Conservation (phyloP, 129 eudicot species). For the Arctium minus region DNA sequence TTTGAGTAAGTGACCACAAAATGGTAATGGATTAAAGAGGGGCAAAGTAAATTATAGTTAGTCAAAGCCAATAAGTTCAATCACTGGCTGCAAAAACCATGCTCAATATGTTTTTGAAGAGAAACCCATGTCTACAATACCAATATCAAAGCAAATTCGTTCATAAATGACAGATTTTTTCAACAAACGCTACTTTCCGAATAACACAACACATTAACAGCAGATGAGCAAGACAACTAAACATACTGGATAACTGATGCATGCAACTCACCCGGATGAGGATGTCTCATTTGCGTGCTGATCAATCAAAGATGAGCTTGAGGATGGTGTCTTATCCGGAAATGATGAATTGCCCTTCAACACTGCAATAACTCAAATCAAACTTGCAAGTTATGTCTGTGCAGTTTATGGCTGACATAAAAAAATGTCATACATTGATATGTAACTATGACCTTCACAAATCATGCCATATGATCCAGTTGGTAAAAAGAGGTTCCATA, state of each 20-base stretch:
- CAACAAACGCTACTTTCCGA: background rate
- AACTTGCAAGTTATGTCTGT: background rate
- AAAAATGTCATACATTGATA: background rate
- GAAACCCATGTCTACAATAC: background rate
- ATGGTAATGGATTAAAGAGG: background rate
- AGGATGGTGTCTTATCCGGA: slow-evolving; percentile 66
- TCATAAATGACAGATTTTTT: background rate
- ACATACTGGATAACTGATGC: background rate
- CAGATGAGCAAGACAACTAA: background rate
- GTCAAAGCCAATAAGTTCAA: background rate
- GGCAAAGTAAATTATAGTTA: background rate
- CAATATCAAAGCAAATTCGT: background rate
- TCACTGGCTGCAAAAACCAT: background rate
- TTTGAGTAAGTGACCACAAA: background rate
- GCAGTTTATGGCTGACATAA: background rate
- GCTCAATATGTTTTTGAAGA: background rate
- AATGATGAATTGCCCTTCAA: slow-evolving; percentile 70
- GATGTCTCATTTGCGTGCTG: slow-evolving; percentile 72
- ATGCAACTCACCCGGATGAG: slow-evolving; percentile 56
- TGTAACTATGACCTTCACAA: background rate
- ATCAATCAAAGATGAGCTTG: slow-evolving; percentile 47
- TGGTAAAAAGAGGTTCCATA: background rate
- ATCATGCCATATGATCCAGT: background rate
- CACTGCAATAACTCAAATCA: slow-evolving; percentile 48
- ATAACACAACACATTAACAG: background rate